Conservation (phyloP, 306 rosid genomes). For the Fragaria nilgerrensis region DNA sequence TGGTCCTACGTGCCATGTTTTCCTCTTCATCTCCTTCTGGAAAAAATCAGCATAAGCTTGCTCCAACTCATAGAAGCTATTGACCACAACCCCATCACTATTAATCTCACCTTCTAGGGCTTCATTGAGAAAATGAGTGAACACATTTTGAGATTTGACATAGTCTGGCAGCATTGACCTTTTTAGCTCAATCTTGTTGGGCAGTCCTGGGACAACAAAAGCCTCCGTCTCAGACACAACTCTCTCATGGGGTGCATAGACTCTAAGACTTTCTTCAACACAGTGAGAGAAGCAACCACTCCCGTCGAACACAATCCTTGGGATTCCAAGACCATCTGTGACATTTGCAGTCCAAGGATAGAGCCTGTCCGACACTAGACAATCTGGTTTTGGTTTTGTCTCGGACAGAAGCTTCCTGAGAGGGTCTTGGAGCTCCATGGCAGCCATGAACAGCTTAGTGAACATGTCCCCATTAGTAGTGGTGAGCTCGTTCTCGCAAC, state of each 20-base stretch:
- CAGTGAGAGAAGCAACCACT: constrained; percentile 54
- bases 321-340: constrained; percentile 30
- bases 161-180: constrained; percentile 48
- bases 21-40: constrained; percentile 31
- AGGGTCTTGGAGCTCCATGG: constrained; percentile 49
- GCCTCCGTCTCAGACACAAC: constrained; percentile 41
- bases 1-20: constrained; percentile 58
- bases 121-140: constrained; percentile 12
- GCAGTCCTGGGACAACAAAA: constrained; percentile 46
- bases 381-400: constrained; percentile 36
- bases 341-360: constrained; percentile 47
- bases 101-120: constrained; percentile 27
- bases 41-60: constrained; percentile 42
- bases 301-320: constrained; percentile 44
- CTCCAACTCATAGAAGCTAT: constrained; percentile 58
- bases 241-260: constrained; percentile 25
- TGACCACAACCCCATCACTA: constrained; percentile 45
- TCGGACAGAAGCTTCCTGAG: constrained; percentile 34
- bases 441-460: constrained; percentile 30
- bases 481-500: constrained; percentile 28
- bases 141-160: constrained; percentile 15
- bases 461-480: constrained; percentile 39
- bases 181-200: constrained; percentile 43
- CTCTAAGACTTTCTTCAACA: constrained; percentile 25
- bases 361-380: constrained; percentile 53